These are phyloP conservation scores for Claviceps sp. DNA, from an alignment of 2,329 filamentous ascomycete genomes.

Conservation along the genomic window DNA sequence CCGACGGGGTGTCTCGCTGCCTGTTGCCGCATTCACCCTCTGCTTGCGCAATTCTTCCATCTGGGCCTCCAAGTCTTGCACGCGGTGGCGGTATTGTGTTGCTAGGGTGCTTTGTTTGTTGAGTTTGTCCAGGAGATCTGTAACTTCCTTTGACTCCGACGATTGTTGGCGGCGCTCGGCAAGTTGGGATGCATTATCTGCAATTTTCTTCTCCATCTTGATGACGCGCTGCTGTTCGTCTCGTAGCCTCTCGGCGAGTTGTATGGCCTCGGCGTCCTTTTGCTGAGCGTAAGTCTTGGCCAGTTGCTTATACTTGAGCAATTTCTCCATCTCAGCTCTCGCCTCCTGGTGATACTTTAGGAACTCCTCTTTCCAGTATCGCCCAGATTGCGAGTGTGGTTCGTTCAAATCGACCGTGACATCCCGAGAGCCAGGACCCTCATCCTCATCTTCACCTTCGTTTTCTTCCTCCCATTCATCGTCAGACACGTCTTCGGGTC, in stretches of 20 bases:
- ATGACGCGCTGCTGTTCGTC: slow-evolving; percentile 54
- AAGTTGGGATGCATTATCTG: slow-evolving; percentile 47
- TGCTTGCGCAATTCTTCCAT: slow-evolving; percentile 28
- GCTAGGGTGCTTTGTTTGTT: slow-evolving; percentile 44
- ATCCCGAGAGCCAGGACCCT: slow-evolving; percentile 39
- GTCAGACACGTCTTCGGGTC: slow-evolving; percentile 16
- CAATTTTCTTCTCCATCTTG: slow-evolving; percentile 48
- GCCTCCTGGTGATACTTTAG: slow-evolving; percentile 61
- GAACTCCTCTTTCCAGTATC: slow-evolving; percentile 70
- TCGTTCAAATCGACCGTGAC: slow-evolving; percentile 59
- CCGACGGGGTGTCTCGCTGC: slow-evolving; percentile 19
- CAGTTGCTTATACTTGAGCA: slow-evolving; percentile 67
- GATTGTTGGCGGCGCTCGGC: slow-evolving; percentile 18
- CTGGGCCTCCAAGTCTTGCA: slow-evolving; percentile 43
- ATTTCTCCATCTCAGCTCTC: slow-evolving; percentile 59
- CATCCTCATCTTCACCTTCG: slow-evolving; percentile 29
- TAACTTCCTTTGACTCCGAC: slow-evolving; percentile 27
- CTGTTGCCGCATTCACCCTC: slow-evolving; percentile 19
- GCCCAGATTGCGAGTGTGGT: slow-evolving; percentile 60
- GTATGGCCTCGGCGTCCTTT: slow-evolving; percentile 59
- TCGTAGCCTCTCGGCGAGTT: slow-evolving; percentile 50
- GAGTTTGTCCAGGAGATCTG: slow-evolving; percentile 38
- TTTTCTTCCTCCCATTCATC: slow-evolving; percentile 34
- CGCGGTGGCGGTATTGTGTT: slow-evolving; percentile 43
- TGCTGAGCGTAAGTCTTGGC: slow-evolving; percentile 67